Evolutionary conservation across 2,329 filamentous ascomycete species (phyloP), one percentile per base, ranked within the genome.

Genomic region (Clarireedia paspali): DNA sequence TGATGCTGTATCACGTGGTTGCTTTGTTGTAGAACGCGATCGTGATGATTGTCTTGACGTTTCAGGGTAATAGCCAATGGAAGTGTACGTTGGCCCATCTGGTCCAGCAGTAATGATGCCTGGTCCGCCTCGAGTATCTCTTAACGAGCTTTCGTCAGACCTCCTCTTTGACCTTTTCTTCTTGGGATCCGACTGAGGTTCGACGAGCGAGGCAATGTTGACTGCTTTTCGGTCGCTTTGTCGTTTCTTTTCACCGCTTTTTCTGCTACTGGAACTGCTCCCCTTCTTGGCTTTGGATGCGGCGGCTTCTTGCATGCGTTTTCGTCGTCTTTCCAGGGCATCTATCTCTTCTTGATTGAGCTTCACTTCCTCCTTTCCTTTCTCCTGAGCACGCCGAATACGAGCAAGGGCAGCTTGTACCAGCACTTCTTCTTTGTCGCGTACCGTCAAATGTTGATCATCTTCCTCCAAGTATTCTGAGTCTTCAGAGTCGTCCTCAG

Each of bases 321-420:
- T 81, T 60, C 80, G 74, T 65, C 80, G 77, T 60, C 84, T 81
- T 68, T 92, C 87, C 63, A 95, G 77, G 47, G 90, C 91, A 59
- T 85, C 87, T 64, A 96, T 76, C 70, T 96, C 91, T 53, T 87
- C 83, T 66, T 85, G 81, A 63, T 81, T 90, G 60, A 97, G 79
- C 68, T 85, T 87, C 55, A 96, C 89, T 56, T 95, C 88, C 46
- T 79, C 77, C 70, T 85, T 87, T 60, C 91, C 91, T 66, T 83
- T 83, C 60, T 82, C 82, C 68, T 89, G 84, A 15, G 91, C 90
- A 62, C 84, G 81, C 61, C 85, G 82, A 67, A 96, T 95, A 62
- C 89, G 86, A 64, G 85, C 83, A 70, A 95, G 74, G 42, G 91
- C 91, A 61, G 83, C 83, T 62, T 91, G 85, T 61, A 94, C 83